These are phyloP conservation scores for Clitopilus passeckerianus DNA, from an alignment of 768 basidiomycete genomes.

Conservation along the genomic window DNA sequence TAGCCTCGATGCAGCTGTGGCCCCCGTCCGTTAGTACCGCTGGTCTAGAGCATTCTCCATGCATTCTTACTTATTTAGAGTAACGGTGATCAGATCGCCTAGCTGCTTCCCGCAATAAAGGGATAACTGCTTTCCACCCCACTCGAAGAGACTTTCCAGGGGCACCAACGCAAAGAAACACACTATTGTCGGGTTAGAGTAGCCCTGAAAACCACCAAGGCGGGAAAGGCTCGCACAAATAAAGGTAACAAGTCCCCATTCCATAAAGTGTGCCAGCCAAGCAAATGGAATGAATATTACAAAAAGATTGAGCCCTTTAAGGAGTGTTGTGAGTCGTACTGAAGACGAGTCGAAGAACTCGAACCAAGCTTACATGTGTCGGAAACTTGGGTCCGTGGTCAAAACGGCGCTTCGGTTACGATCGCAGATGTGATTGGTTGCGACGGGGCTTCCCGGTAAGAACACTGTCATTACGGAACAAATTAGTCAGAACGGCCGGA, in stretches of 20 bases:
- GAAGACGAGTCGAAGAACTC: no score
- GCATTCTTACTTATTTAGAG: constrained; percentile 54
- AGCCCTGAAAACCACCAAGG: background rate
- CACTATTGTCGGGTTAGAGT: constrained; percentile 29
- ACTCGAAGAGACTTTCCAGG: constrained; percentile 63
- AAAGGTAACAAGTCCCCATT: constrained; percentile 36
- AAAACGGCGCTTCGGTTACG: no score
- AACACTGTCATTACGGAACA: no score
- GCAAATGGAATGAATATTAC: constrained; percentile 54
- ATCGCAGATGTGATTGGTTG: no score
- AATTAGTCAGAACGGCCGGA: no score
- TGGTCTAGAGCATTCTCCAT: background rate
- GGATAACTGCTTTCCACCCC: constrained; percentile 51
- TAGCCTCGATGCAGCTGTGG: constrained; percentile 41
- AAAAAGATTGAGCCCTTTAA: constrained; percentile 53
- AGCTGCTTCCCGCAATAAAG: constrained; percentile 57
- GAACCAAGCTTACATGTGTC: no score
- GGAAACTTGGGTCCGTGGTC: no score
- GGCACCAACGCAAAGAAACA: constrained; percentile 64
- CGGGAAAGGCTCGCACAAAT: constrained; percentile 28
- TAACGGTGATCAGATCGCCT: constrained; percentile 61
- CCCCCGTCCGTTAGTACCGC: background rate
- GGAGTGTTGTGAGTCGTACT: background rate
- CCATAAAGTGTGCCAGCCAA: constrained; percentile 55
- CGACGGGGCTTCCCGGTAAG: no score